Conservation (phyloP, 768 basidiomycete species). For the Candolleomyces aberdarensis region DNA sequence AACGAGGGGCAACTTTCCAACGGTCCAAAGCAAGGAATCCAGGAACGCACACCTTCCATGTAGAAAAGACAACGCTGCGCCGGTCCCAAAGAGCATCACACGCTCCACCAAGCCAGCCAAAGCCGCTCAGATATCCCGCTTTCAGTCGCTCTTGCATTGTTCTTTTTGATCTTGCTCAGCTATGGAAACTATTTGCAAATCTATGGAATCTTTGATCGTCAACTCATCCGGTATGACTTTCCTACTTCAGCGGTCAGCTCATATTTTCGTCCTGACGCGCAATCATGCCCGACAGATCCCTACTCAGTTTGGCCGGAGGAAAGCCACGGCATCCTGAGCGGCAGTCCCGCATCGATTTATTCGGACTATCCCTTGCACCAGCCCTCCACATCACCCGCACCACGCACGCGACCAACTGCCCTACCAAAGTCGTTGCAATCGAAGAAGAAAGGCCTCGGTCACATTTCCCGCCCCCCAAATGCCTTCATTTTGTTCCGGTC, state of each 20-base stretch:
- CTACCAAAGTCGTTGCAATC: constrained; percentile 6
- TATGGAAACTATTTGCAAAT: too few relatives aligned
- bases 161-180: background rate
- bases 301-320: background rate
- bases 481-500: constrained; percentile 75
- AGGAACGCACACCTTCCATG: background rate
- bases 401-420: constrained; percentile 13
- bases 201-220: too few relatives aligned
- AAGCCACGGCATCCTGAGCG: background rate
- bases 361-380: background rate
- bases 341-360: background rate
- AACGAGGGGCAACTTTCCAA: background rate
- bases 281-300: background rate
- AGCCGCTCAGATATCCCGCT: background rate
- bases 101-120: background rate
- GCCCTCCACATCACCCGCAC: constrained; percentile 4
- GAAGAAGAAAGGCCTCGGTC: constrained; percentile 26
- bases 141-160: background rate
- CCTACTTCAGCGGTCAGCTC: too few relatives aligned
- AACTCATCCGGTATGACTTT: too few relatives aligned
- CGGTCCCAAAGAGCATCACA: background rate
- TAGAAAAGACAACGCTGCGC: background rate
- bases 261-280: too few relatives aligned
- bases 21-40: background rate
- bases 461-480: constrained; percentile 70